These are phyloP conservation scores for Phytophthora constricta DNA, from an alignment of 352 stramenopile species.

Conservation along the genomic window DNA sequence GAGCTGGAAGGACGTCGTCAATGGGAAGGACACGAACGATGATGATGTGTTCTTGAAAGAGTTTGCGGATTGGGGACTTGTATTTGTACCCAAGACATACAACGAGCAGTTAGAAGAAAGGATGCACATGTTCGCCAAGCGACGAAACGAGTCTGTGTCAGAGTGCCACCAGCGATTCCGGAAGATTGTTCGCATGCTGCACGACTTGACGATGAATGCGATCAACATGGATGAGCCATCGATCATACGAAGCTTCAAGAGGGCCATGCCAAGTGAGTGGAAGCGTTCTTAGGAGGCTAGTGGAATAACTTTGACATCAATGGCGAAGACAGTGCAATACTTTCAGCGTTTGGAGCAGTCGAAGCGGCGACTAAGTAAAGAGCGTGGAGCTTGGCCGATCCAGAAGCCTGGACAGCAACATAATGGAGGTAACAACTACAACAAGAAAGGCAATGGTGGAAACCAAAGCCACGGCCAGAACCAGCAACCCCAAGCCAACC, in stretches of 20 bases:
- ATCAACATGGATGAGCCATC: conserved; percentile 1
- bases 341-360: conserved; percentile 16
- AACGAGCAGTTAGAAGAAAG: conserved; percentile 6
- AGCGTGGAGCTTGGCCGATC: neutral
- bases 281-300: conserved; percentile 1
- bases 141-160: conserved; percentile 1
- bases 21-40: too few species aligned
- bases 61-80: neutral
- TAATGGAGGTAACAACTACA: neutral
- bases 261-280: neutral
- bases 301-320: neutral
- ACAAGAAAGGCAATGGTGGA: neutral
- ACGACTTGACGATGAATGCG: neutral
- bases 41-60: too few species aligned
- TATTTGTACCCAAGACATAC: neutral
- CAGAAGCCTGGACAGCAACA: neutral
- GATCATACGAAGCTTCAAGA: conserved; percentile 15
- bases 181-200: neutral
- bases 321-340: conserved; percentile 2
- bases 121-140: conserved; percentile 4
- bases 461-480: neutral
- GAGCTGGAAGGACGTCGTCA: too few species aligned
- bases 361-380: neutral
- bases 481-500: neutral
- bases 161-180: conserved; percentile 2